A percentile compares a stretch with the other conserved stretches of the same genome.
These are phyloP conservation scores for Suillus luteus DNA, from an alignment of 768 basidiomycete genomes.

Conservation along the genomic window DNA sequence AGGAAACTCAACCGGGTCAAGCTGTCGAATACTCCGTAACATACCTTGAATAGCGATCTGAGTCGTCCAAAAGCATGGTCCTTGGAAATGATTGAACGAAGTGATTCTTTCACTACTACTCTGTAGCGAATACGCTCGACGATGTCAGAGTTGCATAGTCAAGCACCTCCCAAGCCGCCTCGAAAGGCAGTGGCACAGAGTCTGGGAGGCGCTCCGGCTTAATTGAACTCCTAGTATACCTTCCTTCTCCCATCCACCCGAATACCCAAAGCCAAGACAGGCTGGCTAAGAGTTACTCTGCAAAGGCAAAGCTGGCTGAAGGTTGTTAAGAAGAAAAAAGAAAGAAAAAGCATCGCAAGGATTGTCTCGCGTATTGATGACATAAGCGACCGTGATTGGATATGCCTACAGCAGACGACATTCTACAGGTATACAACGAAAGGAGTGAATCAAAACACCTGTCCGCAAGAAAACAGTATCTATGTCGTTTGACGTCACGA, in stretches of 20 bases:
- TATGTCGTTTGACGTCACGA: not conserved
- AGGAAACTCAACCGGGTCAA: not conserved
- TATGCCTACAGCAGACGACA: not conserved
- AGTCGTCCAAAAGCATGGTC: not conserved
- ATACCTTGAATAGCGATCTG: not conserved
- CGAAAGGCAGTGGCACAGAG: constrained; percentile 36
- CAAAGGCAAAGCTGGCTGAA: constrained; percentile 32
- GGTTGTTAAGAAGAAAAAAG: constrained; percentile 15
- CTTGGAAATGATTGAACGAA: not conserved
- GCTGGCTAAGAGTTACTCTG: constrained; percentile 58
- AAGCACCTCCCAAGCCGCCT: constrained; percentile 58
- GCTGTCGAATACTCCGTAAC: not conserved
- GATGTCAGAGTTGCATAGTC: constrained; percentile 74
- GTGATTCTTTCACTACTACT: not conserved
- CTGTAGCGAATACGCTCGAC: constrained; percentile 1
- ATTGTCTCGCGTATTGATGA: not conserved
- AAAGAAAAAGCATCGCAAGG: not conserved
- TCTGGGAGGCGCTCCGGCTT: constrained; percentile 74
- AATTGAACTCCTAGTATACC: constrained; percentile 56
- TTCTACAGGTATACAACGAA: constrained; percentile 31
- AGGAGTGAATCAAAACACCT: not conserved
- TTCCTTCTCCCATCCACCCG: constrained; percentile 45
- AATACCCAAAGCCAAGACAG: constrained; percentile 53
- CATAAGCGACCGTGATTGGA: constrained; percentile 5
- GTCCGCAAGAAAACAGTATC: not conserved